Base-by-base conservation (phyloP, 2,329 filamentous ascomycete species). In the Ilyonectria sp. region DNA sequence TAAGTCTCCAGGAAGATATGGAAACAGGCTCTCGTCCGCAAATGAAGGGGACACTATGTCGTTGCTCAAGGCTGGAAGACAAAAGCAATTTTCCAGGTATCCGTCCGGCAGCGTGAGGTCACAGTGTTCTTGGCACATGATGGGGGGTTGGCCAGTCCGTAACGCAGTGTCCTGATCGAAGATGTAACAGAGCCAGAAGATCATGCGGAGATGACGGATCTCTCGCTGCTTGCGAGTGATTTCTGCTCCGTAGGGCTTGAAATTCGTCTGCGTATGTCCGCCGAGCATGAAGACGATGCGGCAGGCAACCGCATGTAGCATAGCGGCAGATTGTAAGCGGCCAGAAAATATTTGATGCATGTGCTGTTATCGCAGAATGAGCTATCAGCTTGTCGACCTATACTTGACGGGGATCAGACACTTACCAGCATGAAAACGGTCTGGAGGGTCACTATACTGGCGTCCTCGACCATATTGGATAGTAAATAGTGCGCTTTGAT, bases 131-230 rank as follows among this genome's bases (percentile, higher is more conserved):
- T 86, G 86, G 1, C 88, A 56, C 54, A 67, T 83, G 2, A 79
- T 77, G 4, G 86, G 86, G 1, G 86, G 86, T 60, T 86, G 85
- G 1, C 86, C 85, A 0, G 83, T 86, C 6, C 86, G 82, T 1
- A 89, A 78, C 1, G 84, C 79, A n/a, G 88, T 79, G 46, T 89
- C 86, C 68, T 87, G 88, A 70, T 89, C 87, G 23, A 86, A 73
- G 3, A 78, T 79, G 67, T 87, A 89, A 69, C 83, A 84, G 9
- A 88, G 70, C 86, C 87, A 89, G 71, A 89, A 89, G 0, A 88
- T 60, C 19, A 76, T 71, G 2, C 82, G 78, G 0, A 83, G 70
- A 40, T 82, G 78, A 13, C 75, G 69, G 50, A 76, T 72, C 53
- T 75, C 71, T 2, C 77, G 77, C 59, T 76, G 72, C 7, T 70